A percentile compares a stretch with the other conserved stretches of the same genome.
Evolutionary conservation across 495 filamentous ascomycete genomes (phyloP).

Genomic region (Aspergillus funiculosus): DNA sequence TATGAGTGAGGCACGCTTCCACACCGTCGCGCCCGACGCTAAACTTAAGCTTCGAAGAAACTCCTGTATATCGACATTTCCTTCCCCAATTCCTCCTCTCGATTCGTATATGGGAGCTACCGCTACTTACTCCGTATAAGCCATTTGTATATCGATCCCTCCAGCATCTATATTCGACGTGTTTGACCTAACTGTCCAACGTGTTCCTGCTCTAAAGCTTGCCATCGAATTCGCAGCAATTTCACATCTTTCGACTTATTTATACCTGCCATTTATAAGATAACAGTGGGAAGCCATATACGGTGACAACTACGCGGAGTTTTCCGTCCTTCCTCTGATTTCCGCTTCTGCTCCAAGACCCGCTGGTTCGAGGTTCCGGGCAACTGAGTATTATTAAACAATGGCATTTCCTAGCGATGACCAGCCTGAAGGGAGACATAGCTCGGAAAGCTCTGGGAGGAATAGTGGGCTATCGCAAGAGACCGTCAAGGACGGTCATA

Average conservation of each 20-base stretch:
- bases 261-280: background rate
- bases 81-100: background rate
- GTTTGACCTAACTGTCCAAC: background rate
- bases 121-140: background rate
- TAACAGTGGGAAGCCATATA: background rate
- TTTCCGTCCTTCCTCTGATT: background rate
- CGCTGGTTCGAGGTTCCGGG: background rate
- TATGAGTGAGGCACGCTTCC: slow-evolving; percentile 23
- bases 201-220: background rate
- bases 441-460: slow-evolving; percentile 40
- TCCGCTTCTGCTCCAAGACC: background rate
- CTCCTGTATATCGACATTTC: slow-evolving; percentile 4
- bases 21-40: slow-evolving; percentile 25
- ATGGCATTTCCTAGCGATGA: slow-evolving; percentile 36
- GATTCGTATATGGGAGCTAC: background rate
- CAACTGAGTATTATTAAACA: slow-evolving; percentile 11
- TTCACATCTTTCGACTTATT: background rate
- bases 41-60: slow-evolving; percentile 17
- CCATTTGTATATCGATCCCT: background rate
- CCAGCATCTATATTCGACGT: background rate
- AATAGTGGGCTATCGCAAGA: slow-evolving; percentile 43
- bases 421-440: slow-evolving; percentile 35
- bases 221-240: background rate
- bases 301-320: background rate
- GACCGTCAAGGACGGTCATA: slow-evolving; percentile 36